Evolutionary conservation across 176 grass and related monocot genomes (phyloP), one percentile per base, ranked within the genome.

Genomic region (Secale cereale): DNA sequence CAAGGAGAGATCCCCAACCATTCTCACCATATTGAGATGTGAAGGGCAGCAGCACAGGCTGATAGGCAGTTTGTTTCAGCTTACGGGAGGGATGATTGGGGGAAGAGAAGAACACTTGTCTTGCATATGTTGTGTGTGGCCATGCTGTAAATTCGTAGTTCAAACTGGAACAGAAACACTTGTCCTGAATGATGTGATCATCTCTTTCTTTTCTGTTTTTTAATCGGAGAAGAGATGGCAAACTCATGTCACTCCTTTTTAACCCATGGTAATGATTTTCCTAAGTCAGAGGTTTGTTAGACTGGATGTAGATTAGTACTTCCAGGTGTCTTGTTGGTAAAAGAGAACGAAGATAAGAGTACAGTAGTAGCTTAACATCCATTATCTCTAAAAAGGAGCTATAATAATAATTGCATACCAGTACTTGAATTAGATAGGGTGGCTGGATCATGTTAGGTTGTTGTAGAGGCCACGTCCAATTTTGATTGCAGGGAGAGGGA

Each of bases 1-100:
- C 94, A 97, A 74, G 91, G 70, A 36, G 94, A 92, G 32, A 66
- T 92, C 65, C 76, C 77, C 0, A 93, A 80, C 41, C 94, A 97
- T 82, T 82, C 78, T 37, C 89, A 90, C 16, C 87, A 92, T 67
- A 91, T 78, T 32, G 84, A 97, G 74, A 86, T 97, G 83, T 97
- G 85, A 91, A 41, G 80, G 41, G 32, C 76, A 17, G 22, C 54
- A 26, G 4, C 7, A 25, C 6, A 33, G 19, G 13, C 64, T 71
- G 59, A 13, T 2, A 23, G 16, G 9, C 65, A 77, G 60, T 1
- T 76, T 57, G 15, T 63, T 36, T 39, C 23, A 40, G 12, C 26
- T 23, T 52, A 12, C 1, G 28, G 39, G 11, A 29, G 12, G 5
- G 46, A 63, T 48, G 70, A 78, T 65, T 54, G 48, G 36, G 10